Base-by-base conservation (phyloP, 192 early-diverging fungal genomes). In the Umbelopsis ramanniana region DNA sequence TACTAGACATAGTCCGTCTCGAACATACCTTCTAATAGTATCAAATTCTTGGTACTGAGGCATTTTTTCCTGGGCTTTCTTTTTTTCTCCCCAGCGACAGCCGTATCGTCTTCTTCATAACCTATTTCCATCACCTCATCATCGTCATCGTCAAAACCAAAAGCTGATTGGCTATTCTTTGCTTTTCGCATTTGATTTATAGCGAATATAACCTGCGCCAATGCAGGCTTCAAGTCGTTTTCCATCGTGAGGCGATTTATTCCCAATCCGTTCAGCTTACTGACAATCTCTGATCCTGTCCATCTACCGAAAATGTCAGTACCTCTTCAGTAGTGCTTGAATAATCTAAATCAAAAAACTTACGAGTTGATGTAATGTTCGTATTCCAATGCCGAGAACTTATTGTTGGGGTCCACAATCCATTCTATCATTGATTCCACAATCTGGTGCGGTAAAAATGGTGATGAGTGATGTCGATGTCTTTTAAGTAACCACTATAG, bases 341-440 rank as follows among this genome's bases (percentile, higher is more conserved):
- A 22, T 6, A 6, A 12, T 12, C 21, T 22, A 26, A n/a, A 23
- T 9, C 0, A 10, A 22, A 12, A 1, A 9, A 66, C 72, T 38
- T 79, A 79, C 78, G 72, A 33, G 48, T 66, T 53, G 9, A 71
- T 46, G 48, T 71, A 26, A 29, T 69, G 63, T 26, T 76, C 73
- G 45, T 73, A 70, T 67, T 79, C 71, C 24, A 70, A 38, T 8
- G 57, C 48, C 40, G 43, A 67, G 19, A 57, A 76, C 19, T 26
- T 24, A 24, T 75, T 71, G 6, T 72, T 45, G 0, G 35, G 38
- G 63, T 70, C 33, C 17, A 37, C 45, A 17, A 80, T 76, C 79
- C 79, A 80, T 8, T n/a, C 29, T 12, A 67, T 40, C 10, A 80
- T 9, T 0, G 52, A 46, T 11, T 67, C 66, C 4, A 70, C 46